A percentile compares a stretch with the other conserved stretches of the same genome.
phyloP scores from a whole-genome alignment of 2,329 filamentous ascomycete genomes.

The Cordyceps fumosorosea region DNA sequence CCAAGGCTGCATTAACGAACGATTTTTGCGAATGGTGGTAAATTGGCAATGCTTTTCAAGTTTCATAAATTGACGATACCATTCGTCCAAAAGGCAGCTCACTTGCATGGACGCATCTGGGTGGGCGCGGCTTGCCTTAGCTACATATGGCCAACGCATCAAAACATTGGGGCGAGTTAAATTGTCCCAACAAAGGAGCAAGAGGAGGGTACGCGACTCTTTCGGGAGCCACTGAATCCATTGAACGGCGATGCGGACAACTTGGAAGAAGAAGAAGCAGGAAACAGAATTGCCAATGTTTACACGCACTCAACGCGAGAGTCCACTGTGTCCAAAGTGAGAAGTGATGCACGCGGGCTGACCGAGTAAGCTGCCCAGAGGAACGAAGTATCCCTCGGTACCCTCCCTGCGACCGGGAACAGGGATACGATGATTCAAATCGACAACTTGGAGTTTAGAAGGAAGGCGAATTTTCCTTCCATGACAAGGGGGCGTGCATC shows the following conservation, averaged over 20 bases:
- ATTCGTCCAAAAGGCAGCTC: slow-evolving; percentile 5
- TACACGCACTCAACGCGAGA: background rate
- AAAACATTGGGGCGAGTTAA: slow-evolving; percentile 12
- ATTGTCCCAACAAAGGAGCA: background rate
- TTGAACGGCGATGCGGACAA: background rate
- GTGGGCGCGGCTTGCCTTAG: slow-evolving; percentile 13
- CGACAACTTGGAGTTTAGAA: background rate
- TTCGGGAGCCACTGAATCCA: background rate
- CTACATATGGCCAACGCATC: slow-evolving; percentile 13
- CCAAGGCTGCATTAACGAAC: slow-evolving; percentile 2
- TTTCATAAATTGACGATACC: background rate
- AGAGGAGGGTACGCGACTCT: background rate
- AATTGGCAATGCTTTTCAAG: background rate
- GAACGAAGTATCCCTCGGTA: background rate
- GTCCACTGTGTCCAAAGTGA: background rate
- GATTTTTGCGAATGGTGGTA: background rate
- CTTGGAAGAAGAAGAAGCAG: background rate
- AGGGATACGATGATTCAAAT: background rate
- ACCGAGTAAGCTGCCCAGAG: background rate
- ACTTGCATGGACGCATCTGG: slow-evolving; percentile 10
- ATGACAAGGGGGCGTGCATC: slow-evolving; percentile 6
- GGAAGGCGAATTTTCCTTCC: background rate
- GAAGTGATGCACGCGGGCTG: slow-evolving; percentile 1
- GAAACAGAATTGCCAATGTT: background rate
- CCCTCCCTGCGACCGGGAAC: background rate